Evolutionary conservation across 176 grass and related monocot species (phyloP).

Genomic region (Aegilops bicornis): DNA sequence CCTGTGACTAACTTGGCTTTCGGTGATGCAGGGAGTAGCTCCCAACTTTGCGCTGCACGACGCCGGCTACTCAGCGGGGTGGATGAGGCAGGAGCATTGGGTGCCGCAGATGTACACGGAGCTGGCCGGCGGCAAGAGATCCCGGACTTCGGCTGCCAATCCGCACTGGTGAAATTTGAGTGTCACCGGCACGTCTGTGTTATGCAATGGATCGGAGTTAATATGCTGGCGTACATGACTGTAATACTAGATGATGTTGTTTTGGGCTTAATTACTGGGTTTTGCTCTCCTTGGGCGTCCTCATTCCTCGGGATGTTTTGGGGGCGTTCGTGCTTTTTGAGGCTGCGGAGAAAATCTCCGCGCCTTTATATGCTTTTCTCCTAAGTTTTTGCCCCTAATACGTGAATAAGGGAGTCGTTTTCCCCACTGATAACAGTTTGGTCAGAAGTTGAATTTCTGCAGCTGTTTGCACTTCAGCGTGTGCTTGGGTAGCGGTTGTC

Average conservation of each 20-base stretch:
- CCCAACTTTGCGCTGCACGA: conserved; percentile 9
- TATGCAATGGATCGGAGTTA: not conserved
- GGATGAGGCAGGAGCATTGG: conserved; percentile 52
- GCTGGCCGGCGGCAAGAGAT: conserved; percentile 38
- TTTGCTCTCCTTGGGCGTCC: conserved; percentile 17
- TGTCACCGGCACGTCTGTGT: not conserved
- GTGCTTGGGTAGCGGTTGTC: not conserved
- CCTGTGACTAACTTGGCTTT: conserved; percentile 15
- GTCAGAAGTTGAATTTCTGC: not conserved
- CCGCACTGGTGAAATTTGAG: conserved; percentile 43
- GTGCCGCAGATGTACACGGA: conserved; percentile 59
- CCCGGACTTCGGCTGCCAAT: conserved; percentile 22
- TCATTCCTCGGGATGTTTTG: not conserved
- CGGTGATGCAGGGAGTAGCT: conserved; percentile 31
- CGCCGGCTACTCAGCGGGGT: conserved; percentile 22
- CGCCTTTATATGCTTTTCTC: not conserved
- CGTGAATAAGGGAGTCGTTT: not conserved
- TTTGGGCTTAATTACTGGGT: conserved; percentile 2
- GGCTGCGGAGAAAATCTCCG: not conserved
- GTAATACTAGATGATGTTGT: not conserved
- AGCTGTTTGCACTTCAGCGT: not conserved
- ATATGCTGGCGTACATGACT: not conserved
- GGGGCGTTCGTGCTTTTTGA: conserved; percentile 25
- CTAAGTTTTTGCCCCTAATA: not conserved
- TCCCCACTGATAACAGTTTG: not conserved